phyloP scores from a whole-genome alignment of 2,329 filamentous ascomycete species.

The Colletotrichum orbiculare region DNA sequence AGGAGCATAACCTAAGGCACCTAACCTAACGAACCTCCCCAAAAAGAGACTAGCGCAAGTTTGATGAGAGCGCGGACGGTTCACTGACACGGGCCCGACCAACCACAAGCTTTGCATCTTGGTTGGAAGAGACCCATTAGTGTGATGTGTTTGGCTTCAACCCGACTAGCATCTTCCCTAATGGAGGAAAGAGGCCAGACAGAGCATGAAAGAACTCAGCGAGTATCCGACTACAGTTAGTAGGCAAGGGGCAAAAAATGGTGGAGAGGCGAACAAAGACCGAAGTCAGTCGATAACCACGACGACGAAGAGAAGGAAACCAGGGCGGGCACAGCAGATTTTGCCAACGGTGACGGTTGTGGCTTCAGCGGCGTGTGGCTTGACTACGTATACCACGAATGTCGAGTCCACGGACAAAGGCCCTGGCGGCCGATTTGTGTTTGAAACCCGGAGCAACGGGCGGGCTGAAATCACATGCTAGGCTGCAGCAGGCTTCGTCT shows the following conservation, averaged over 20 bases:
- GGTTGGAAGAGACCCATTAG: slow-evolving; percentile 5
- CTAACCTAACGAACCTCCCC: not conserved
- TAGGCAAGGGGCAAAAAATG: not conserved
- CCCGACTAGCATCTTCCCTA: slow-evolving; percentile 14
- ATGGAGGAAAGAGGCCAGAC: not conserved
- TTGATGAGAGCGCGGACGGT: slow-evolving; percentile 9
- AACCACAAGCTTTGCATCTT: slow-evolving; percentile 28
- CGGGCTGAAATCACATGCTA: slow-evolving; percentile 18
- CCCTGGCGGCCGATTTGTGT: not conserved
- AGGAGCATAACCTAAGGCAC: not conserved
- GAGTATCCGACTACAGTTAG: not conserved
- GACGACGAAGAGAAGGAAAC: no score
- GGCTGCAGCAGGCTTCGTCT: not conserved
- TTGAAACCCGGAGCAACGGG: slow-evolving; percentile 14
- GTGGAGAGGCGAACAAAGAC: no score
- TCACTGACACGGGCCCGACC: slow-evolving; percentile 19
- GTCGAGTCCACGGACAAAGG: not conserved
- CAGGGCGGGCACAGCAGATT: no score
- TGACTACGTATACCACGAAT: not conserved
- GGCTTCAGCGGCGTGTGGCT: no score
- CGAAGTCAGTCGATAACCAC: no score
- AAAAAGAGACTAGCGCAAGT: slow-evolving; percentile 1
- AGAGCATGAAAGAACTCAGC: not conserved
- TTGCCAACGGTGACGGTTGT: no score
- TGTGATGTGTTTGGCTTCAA: slow-evolving; percentile 10